Evolutionary conservation across 2,329 filamentous ascomycete genomes (phyloP).

Genomic region (Xylariaceae sp.): DNA sequence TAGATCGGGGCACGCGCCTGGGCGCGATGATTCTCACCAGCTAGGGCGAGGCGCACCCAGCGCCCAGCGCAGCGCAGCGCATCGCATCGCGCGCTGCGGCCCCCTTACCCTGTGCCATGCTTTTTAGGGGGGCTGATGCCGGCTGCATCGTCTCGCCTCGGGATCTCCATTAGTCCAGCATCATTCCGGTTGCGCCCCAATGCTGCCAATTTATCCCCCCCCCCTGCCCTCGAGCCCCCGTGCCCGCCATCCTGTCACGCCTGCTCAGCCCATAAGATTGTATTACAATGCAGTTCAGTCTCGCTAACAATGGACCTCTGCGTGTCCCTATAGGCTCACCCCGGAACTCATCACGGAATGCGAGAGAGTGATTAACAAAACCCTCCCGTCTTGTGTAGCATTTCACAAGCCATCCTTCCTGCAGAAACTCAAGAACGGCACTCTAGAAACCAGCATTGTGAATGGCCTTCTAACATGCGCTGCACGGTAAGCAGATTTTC

Average conservation of each 20-base stretch:
- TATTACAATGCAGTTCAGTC: not conserved
- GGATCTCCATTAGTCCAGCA: slow-evolving; percentile 30
- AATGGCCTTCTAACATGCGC: slow-evolving; percentile 64
- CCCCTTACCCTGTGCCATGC: slow-evolving; percentile 1
- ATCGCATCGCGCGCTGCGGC: slow-evolving; percentile 10
- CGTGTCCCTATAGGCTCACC: slow-evolving; percentile 49
- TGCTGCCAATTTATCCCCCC: slow-evolving; percentile 20
- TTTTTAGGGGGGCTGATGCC: slow-evolving; percentile 28
- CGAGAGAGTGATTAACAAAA: slow-evolving; percentile 66
- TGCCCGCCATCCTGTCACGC: slow-evolving; percentile 1
- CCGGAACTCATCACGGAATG: slow-evolving; percentile 65
- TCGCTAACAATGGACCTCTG: slow-evolving; percentile 14
- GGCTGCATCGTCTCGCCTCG: slow-evolving; percentile 38
- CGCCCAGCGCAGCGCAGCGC: slow-evolving; percentile 15
- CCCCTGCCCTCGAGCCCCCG: slow-evolving; percentile 9
- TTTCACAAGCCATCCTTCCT: slow-evolving; percentile 68
- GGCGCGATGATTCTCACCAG: slow-evolving; percentile 17
- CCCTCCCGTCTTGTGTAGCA: slow-evolving; percentile 65
- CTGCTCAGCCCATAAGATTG: not conserved
- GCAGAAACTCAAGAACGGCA: slow-evolving; percentile 63
- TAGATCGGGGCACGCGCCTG: slow-evolving; percentile 21
- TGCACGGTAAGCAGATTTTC: slow-evolving; percentile 55
- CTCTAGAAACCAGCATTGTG: slow-evolving; percentile 61
- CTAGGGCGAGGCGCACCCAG: slow-evolving; percentile 28
- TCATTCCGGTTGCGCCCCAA: slow-evolving; percentile 19